A percentile compares a stretch with the other conserved stretches of the same genome.
Evolutionary conservation across 306 rosid species (phyloP).

Genomic region (Lathyrus aphaca): DNA sequence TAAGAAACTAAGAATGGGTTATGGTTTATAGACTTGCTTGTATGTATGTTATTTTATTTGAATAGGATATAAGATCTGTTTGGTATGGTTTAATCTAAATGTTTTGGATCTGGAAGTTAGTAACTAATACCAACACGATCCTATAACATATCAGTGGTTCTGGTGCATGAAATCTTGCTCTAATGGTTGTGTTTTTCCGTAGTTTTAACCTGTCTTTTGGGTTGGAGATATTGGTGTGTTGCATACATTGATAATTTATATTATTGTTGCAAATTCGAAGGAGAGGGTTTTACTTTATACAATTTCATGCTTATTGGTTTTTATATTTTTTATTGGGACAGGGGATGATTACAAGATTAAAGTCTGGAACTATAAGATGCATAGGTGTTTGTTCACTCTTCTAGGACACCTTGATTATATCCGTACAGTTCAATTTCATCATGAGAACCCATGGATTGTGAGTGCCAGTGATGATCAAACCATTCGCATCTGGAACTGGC

Average conservation of each 20-base stretch:
- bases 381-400: constrained; percentile 90
- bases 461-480: constrained; percentile 99
- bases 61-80: constrained; percentile 15
- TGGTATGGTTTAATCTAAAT: constrained; percentile 30
- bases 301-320: constrained; percentile 15
- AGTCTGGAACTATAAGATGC: constrained; percentile 99
- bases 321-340: constrained; percentile 41
- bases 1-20: constrained; percentile 24
- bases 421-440: constrained; percentile 97
- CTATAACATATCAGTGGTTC: constrained; percentile 3
- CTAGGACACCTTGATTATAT: constrained; percentile 97
- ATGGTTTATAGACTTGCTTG: constrained; percentile 27
- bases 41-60: background rate
- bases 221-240: constrained; percentile 25
- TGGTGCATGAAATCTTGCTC: constrained; percentile 27
- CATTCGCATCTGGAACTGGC: constrained; percentile 99
- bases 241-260: background rate
- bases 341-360: constrained; percentile 99
- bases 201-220: constrained; percentile 19
- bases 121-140: background rate
- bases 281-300: constrained; percentile 7
- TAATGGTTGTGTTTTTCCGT: constrained; percentile 4
- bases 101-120: constrained; percentile 34
- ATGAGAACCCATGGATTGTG: constrained; percentile 93
- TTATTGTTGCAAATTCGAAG: constrained; percentile 5